These are phyloP conservation scores for Globisporangium barbulae DNA, from an alignment of 352 stramenopile species.

Conservation along the genomic window DNA sequence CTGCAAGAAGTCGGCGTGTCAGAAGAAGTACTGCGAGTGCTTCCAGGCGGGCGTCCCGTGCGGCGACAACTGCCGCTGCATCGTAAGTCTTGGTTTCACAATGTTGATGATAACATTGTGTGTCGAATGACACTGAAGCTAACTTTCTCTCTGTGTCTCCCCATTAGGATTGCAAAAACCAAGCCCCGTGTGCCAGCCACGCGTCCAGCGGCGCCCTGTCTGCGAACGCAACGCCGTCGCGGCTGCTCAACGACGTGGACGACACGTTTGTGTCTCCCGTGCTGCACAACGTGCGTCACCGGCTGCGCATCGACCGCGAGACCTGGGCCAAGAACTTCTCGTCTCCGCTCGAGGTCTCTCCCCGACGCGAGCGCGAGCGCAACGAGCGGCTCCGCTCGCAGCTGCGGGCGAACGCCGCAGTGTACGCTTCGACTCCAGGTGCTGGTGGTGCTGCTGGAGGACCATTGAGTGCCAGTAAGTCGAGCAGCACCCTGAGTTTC, in stretches of 20 bases:
- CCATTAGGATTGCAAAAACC: conserved; percentile 76
- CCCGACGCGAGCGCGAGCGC: conserved; percentile 41
- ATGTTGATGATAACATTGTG: not conserved
- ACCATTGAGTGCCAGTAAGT: not conserved
- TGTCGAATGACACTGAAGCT: not conserved
- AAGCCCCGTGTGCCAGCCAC: conserved; percentile 45
- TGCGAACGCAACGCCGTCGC: conserved; percentile 22
- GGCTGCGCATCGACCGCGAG: conserved; percentile 61
- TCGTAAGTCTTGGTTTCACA: conserved; percentile 36
- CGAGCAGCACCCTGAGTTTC: conserved; percentile 15
- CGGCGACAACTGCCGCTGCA: conserved; percentile 88
- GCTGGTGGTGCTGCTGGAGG: not conserved
- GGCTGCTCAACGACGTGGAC: conserved; percentile 30
- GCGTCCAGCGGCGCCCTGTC: conserved; percentile 23
- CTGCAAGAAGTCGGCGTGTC: conserved; percentile 95
- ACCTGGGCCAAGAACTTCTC: conserved; percentile 70
- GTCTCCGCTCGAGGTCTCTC: conserved; percentile 59
- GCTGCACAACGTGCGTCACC: conserved; percentile 49
- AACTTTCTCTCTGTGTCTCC: conserved; percentile 8
- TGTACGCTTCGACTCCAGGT: conserved; percentile 6
- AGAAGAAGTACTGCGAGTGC: conserved; percentile 98
- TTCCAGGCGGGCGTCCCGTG: conserved; percentile 90
- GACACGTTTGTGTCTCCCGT: conserved; percentile 63
- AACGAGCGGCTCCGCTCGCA: conserved; percentile 51
- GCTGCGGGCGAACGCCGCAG: conserved; percentile 23